These are phyloP conservation scores for Pilasporangium apinafurcum DNA, from an alignment of 352 stramenopile species.

Conservation along the genomic window DNA sequence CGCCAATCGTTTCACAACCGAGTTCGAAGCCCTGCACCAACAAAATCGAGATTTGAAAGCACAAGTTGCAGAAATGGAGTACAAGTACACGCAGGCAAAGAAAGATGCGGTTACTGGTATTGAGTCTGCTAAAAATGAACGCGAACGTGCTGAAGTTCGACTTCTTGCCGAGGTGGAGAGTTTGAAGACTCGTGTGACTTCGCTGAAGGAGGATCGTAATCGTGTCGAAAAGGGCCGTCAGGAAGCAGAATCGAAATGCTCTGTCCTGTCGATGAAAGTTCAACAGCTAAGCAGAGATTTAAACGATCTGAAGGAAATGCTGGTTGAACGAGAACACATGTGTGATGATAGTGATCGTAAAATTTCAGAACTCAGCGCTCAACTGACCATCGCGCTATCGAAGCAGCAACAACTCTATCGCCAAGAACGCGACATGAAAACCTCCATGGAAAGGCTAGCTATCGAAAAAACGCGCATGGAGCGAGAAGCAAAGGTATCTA, in stretches of 20 bases:
- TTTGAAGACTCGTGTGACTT: constrained; percentile 33
- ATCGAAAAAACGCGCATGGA: constrained; percentile 63
- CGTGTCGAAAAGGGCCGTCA: constrained; percentile 38
- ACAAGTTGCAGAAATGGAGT: constrained; percentile 40
- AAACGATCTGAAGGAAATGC: constrained; percentile 40
- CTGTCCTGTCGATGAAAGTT: constrained; percentile 33
- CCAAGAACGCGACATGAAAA: constrained; percentile 61
- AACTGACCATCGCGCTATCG: constrained; percentile 59
- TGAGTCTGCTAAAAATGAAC: constrained; percentile 29
- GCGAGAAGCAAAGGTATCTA: constrained; percentile 40
- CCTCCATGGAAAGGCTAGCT: constrained; percentile 43
- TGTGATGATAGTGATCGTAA: constrained; percentile 71
- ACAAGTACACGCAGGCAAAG: constrained; percentile 32
- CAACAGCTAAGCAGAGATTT: constrained; percentile 55
- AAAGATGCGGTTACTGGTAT: constrained; percentile 28
- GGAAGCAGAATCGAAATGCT: constrained; percentile 38
- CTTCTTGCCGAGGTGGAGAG: constrained; percentile 57
- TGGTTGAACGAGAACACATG: constrained; percentile 51
- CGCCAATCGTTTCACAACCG: constrained; percentile 34
- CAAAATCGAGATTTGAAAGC: constrained; percentile 62
- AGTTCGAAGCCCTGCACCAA: constrained; percentile 44
- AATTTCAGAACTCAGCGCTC: constrained; percentile 50
- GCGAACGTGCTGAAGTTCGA: constrained; percentile 44
- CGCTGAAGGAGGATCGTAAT: constrained; percentile 59
- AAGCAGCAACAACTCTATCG: constrained; percentile 73